Percentiles rank a stretch among this genome's conserved stretches.
These are phyloP conservation scores for Thalassiosira sp. DNA, from an alignment of 352 stramenopile genomes.

Conservation along the genomic window DNA sequence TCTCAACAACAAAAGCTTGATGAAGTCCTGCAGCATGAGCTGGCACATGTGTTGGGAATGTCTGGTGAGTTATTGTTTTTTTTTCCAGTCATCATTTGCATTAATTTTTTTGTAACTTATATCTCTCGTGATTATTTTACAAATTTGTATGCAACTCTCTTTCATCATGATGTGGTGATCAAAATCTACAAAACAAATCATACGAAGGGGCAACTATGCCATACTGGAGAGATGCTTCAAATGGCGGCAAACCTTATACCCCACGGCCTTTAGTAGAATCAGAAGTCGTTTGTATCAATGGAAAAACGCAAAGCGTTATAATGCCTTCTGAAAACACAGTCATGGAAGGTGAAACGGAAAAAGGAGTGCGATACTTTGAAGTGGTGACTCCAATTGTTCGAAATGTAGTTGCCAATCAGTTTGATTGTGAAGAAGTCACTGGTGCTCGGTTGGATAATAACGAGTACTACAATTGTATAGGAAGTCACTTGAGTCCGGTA, in stretches of 20 bases:
- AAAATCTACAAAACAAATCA: no score
- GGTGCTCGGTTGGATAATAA: constrained; percentile 35
- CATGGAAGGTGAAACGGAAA: background rate
- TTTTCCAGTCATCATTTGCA: no score
- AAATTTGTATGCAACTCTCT: no score
- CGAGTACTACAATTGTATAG: constrained; percentile 34
- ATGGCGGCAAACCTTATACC: constrained; percentile 21
- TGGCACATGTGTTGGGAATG: constrained; percentile 33
- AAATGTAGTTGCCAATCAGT: constrained; percentile 38
- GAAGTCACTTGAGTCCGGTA: constrained; percentile 31
- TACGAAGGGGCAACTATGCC: constrained; percentile 8
- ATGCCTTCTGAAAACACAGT: constrained; percentile 27
- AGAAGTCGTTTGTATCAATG: constrained; percentile 26
- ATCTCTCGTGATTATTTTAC: no score
- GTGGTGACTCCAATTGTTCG: constrained; percentile 27
- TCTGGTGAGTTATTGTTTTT: no score
- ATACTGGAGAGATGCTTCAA: constrained; percentile 27
- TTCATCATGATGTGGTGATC: no score
- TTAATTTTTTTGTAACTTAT: no score
- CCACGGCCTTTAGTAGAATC: constrained; percentile 15
- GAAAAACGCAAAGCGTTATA: constrained; percentile 12
- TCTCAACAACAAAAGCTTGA: constrained; percentile 28
- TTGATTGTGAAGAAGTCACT: constrained; percentile 21
- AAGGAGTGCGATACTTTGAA: constrained; percentile 33
- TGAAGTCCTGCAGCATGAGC: constrained; percentile 37